phyloP scores from a whole-genome alignment of 176 grass and related monocot genomes.

The Aegilops speltoides region DNA sequence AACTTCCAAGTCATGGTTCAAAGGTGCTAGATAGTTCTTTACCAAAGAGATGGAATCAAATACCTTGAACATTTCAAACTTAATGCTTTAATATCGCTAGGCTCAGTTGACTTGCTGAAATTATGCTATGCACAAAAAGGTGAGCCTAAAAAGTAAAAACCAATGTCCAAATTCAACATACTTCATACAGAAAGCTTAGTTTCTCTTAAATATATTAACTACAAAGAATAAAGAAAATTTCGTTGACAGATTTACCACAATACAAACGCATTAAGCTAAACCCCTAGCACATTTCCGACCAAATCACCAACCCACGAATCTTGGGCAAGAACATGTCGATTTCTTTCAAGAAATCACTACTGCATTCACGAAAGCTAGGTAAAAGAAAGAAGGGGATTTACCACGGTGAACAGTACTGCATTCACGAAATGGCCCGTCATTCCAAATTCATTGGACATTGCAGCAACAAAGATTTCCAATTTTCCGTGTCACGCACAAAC shows the following conservation, averaged over 20 bases:
- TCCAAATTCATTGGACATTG: neutral
- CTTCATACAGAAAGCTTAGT: neutral
- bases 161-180: neutral
- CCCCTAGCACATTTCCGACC: neutral
- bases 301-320: neutral
- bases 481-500: too few relatives aligned
- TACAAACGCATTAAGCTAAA: neutral
- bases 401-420: neutral
- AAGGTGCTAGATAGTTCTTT: neutral
- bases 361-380: neutral
- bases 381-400: slow-evolving; percentile 3
- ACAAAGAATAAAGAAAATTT: neutral
- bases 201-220: neutral
- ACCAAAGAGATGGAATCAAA: neutral
- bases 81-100: neutral
- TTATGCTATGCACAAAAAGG: neutral
- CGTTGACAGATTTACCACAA: neutral
- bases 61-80: neutral
- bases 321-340: neutral
- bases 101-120: neutral
- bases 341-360: neutral
- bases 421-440: neutral
- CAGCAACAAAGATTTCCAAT: neutral
- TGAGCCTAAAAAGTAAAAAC: neutral
- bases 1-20: neutral